phyloP scores from a whole-genome alignment of 371 early-diverging fungal species.

The Rhizopus stolonifer region DNA sequence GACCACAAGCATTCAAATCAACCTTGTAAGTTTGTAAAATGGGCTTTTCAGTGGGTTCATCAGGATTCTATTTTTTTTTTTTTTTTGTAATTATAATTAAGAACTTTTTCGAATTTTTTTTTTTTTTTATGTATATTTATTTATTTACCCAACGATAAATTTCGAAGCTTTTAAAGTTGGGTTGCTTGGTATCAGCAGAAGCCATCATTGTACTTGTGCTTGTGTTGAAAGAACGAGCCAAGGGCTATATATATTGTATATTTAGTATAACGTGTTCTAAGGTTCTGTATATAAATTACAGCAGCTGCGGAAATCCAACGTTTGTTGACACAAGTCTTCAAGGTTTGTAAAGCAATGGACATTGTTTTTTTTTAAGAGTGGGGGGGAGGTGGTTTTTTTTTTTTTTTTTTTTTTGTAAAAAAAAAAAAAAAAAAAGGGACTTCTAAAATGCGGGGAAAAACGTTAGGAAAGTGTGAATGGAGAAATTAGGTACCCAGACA shows the following conservation, averaged over 20 bases:
- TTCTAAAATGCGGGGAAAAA: constrained; percentile 8
- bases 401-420: constrained; percentile 7
- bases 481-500: neutral
- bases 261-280: neutral
- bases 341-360: constrained; percentile 25
- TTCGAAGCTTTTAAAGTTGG: constrained; percentile 72
- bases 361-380: constrained; percentile 10
- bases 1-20: constrained; percentile 89
- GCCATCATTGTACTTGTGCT: constrained; percentile 38
- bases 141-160: constrained; percentile 82
- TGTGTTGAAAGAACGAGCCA: constrained; percentile 41
- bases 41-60: constrained; percentile 87
- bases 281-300: constrained; percentile 1
- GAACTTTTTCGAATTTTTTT: constrained; percentile 15
- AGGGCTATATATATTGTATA: constrained; percentile 36
- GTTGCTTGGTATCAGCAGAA: constrained; percentile 45
- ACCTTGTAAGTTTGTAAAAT: constrained; percentile 82
- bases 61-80: constrained; percentile 56
- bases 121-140: neutral
- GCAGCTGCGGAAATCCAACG: constrained; percentile 24
- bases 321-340: constrained; percentile 14
- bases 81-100: neutral
- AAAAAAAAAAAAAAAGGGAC: constrained; percentile 5
- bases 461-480: neutral
- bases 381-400: constrained; percentile 2